phyloP scores from a whole-genome alignment of 345 rosid species.

The Corchorus capsularis region DNA sequence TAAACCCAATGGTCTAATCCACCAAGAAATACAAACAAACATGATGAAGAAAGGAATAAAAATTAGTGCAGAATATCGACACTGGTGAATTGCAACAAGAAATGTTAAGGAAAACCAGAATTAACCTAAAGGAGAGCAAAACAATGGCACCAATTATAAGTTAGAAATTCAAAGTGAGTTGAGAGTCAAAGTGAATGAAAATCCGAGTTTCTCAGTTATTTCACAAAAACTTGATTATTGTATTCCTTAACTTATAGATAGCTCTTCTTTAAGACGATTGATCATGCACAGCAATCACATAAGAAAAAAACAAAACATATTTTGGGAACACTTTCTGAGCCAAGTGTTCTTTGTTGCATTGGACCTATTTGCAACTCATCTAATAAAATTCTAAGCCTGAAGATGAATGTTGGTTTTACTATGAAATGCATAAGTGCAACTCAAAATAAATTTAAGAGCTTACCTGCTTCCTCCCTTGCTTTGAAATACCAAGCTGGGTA shows the following conservation, averaged over 20 bases:
- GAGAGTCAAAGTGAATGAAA: neutral
- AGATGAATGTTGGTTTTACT: neutral
- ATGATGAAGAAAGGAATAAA: neutral
- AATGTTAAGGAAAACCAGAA: neutral
- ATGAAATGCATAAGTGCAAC: neutral
- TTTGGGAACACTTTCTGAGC: neutral
- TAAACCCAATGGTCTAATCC: neutral
- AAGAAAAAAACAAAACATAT: neutral
- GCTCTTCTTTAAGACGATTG: neutral
- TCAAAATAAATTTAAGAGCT: conserved; percentile 2
- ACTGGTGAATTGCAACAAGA: neutral
- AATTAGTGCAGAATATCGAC: neutral
- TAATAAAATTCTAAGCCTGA: neutral
- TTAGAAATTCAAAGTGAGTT: neutral
- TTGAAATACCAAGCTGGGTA: conserved; percentile 34
- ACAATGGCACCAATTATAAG: neutral
- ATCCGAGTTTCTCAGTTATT: neutral
- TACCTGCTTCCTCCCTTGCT: conserved; percentile 50
- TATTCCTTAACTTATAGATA: neutral
- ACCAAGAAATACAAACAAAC: conserved; percentile 2
- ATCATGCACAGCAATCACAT: neutral
- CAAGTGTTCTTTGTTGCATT: neutral
- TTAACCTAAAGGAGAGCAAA: neutral
- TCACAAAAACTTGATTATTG: neutral
- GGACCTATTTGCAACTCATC: neutral